Conservation (phyloP, 2,329 filamentous ascomycete genomes). For the Cladosporium sp. region DNA sequence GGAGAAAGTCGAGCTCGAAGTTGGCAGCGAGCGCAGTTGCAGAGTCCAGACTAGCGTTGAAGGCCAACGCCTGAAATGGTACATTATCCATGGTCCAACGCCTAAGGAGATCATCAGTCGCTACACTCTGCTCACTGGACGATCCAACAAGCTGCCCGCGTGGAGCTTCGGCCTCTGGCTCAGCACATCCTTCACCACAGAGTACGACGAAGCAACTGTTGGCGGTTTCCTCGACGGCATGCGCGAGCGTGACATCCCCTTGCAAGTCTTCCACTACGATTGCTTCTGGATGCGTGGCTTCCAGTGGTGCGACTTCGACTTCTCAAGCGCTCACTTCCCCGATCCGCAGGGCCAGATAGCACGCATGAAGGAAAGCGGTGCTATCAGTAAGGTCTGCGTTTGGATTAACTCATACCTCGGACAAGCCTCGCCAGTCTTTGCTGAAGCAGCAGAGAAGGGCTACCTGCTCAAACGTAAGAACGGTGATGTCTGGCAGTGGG, state of each 20-base stretch:
- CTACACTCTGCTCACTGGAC: conserved; percentile 69
- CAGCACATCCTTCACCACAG: conserved; percentile 74
- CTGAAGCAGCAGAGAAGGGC: conserved; percentile 64
- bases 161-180: conserved; percentile 80
- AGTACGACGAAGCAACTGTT: conserved; percentile 71
- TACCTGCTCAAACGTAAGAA: conserved; percentile 69
- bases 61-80: conserved; percentile 71
- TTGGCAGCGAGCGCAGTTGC: conserved; percentile 72
- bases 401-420: conserved; percentile 78
- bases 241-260: conserved; percentile 63
- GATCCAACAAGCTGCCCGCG: conserved; percentile 64
- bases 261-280: conserved; percentile 75
- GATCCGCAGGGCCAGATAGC: conserved; percentile 66
- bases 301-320: conserved; percentile 74
- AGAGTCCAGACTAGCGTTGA: conserved; percentile 70
- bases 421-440: conserved; percentile 68
- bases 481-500: conserved; percentile 74
- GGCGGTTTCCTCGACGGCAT: conserved; percentile 70
- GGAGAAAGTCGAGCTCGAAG: conserved; percentile 69
- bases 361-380: conserved; percentile 63
- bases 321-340: conserved; percentile 68
- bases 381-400: conserved; percentile 65
- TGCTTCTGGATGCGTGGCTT: conserved; percentile 78
- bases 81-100: conserved; percentile 69
- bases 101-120: conserved; percentile 71